phyloP scores from a whole-genome alignment of 768 basidiomycete genomes.

The Auriscalpium microsporum region DNA sequence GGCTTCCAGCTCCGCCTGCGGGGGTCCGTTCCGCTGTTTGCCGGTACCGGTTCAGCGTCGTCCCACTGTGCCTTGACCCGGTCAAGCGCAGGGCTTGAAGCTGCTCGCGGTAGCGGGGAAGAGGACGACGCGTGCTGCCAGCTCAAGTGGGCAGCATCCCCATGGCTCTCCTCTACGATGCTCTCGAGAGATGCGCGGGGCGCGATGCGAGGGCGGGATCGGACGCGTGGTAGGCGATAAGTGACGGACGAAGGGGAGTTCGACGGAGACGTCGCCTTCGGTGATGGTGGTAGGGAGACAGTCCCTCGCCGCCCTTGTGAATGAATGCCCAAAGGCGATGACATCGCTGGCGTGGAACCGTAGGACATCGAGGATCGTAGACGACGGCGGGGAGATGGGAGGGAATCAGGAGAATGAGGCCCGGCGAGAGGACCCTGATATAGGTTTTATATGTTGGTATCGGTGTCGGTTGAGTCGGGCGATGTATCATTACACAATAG shows the following conservation, averaged over 20 bases:
- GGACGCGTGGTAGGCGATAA: slow-evolving; percentile 8
- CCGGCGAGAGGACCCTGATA: neutral
- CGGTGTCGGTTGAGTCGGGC: neutral
- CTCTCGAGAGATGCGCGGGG: slow-evolving; percentile 12
- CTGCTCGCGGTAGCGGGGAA: neutral
- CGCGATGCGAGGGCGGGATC: slow-evolving; percentile 7
- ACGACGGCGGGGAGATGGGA: neutral
- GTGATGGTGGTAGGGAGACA: neutral
- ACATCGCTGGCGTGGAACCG: neutral
- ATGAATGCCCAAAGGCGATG: neutral
- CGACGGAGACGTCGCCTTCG: neutral
- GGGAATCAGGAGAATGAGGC: neutral
- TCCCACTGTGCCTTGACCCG: slow-evolving; percentile 1
- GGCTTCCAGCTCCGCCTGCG: neutral
- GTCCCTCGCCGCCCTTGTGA: neutral
- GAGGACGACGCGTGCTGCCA: neutral
- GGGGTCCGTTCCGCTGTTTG: neutral
- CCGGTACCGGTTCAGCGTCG: neutral
- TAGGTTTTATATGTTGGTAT: neutral
- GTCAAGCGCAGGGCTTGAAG: neutral
- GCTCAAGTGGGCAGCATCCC: neutral
- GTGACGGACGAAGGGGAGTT: slow-evolving; percentile 1
- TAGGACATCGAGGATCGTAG: neutral
- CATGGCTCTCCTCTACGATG: slow-evolving; percentile 8
- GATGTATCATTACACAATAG: slow-evolving; percentile 2